Conservation (phyloP, 208 protist genomes). For the Strigomonas galati region DNA sequence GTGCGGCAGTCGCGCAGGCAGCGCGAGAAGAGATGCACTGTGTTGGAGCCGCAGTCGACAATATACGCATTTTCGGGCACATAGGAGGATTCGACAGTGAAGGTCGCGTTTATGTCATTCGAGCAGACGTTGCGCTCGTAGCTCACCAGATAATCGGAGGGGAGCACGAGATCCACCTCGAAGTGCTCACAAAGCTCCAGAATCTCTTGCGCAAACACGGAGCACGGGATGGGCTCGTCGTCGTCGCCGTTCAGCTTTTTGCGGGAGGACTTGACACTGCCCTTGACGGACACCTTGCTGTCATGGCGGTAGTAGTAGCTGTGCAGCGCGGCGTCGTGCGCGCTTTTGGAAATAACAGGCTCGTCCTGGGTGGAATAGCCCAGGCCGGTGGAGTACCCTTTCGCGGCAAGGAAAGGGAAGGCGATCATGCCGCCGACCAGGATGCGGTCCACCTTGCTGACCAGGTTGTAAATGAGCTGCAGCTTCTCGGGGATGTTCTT, state of each 20-base stretch:
- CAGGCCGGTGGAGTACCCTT: slow-evolving; percentile 34
- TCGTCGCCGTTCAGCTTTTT: background rate
- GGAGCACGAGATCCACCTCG: slow-evolving; percentile 95
- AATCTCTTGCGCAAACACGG: slow-evolving; percentile 77
- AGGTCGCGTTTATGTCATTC: slow-evolving; percentile 17
- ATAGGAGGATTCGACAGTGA: slow-evolving; percentile 41
- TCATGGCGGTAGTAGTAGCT: background rate
- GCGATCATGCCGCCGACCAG: slow-evolving; percentile 54
- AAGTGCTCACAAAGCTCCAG: slow-evolving; percentile 89
- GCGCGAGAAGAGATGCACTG: slow-evolving; percentile 72
- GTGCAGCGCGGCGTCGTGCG: slow-evolving; percentile 6
- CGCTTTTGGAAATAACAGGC: slow-evolving; percentile 9
- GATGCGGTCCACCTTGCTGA: slow-evolving; percentile 70
- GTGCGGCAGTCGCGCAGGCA: slow-evolving; percentile 80
- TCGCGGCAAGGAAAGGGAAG: slow-evolving; percentile 64
- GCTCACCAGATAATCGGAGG: slow-evolving; percentile 93
- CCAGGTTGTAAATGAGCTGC: slow-evolving; percentile 55
- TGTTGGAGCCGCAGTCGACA: slow-evolving; percentile 91
- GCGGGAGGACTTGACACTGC: background rate
- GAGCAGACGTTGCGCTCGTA: slow-evolving; percentile 44
- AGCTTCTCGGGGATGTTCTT: slow-evolving; percentile 55
- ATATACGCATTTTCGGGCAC: slow-evolving; percentile 70
- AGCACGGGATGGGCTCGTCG: slow-evolving; percentile 33
- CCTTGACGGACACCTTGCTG: background rate
- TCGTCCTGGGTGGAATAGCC: slow-evolving; percentile 30